Base-by-base conservation (phyloP, 192 early-diverging fungal genomes). In the Dimargaris cristalligena region DNA sequence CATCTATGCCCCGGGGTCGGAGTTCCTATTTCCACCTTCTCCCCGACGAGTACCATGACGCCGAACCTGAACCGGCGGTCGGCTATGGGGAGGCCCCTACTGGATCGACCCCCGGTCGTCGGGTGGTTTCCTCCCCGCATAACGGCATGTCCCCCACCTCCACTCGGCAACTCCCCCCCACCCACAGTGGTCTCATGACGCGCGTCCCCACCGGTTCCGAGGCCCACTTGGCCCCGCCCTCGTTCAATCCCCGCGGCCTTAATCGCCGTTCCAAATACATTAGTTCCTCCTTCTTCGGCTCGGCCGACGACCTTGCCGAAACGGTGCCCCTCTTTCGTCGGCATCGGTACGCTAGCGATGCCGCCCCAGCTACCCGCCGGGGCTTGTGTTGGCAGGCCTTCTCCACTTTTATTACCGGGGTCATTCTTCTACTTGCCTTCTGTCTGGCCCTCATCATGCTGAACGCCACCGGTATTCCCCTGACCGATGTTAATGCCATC, bases 271-370 rank as follows among this genome's bases (percentile, higher is more conserved):
- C 52, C 52, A 54, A 54, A 31, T 54, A 54, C 32, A 20, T 29
- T 54, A 29, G 32, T 30, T 33, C 52, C 10, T n/a, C 52, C 23
- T 32, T 29, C 60, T 74, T 69, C 46, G 73, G 69, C 16, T 71
- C 73, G 41, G 64, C 68, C 13, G 73, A 74, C 45, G 73, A 74
- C 18, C 45, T 71, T 57, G 66, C 66, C 33, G 73, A 74, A 52
- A 65, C 73, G 18, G 64, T 69, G 34, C 73, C 73, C 28, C 46
- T 74, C 49, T 74, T 74, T 49, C 66, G 73, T 18, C 65, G 73
- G 3, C 69, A 54, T 29, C 52, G 26, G 10, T 54, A 54, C 52
- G 29, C 52, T 28, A n/a, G 23, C 20, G 52, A 54, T 29, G 52
- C 4, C 4, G 52, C 18, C 10, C 52, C 52, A 20, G 6, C 18